Conservation (phyloP, 1,284 basidiomycete species). For the Boletus holoroseus region DNA sequence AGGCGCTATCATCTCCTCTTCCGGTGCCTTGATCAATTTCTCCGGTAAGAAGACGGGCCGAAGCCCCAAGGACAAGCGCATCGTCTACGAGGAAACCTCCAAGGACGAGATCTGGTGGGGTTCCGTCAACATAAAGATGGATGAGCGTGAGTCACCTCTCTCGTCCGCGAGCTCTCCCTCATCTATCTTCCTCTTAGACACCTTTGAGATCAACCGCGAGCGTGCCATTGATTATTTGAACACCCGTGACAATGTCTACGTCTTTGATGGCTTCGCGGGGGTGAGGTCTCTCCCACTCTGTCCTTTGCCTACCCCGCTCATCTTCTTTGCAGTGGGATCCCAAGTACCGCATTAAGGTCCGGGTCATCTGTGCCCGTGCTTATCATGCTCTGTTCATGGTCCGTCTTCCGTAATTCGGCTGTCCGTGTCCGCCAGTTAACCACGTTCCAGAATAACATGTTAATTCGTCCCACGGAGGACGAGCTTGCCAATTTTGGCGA, state of each 20-base stretch:
- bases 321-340: slow-evolving; percentile 76
- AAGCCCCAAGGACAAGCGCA: slow-evolving; percentile 99
- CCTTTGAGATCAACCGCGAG: slow-evolving; percentile 99
- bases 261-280: slow-evolving; percentile 96
- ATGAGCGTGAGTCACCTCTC: slow-evolving; percentile 65
- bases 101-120: slow-evolving; percentile 99
- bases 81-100: slow-evolving; percentile 96
- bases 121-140: slow-evolving; percentile 99
- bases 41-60: slow-evolving; percentile 99
- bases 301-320: slow-evolving; percentile 5
- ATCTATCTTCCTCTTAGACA: slow-evolving; percentile 53
- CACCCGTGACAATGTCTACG: slow-evolving; percentile 98
- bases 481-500: slow-evolving; percentile 96
- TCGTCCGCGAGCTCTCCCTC: background rate
- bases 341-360: slow-evolving; percentile 99
- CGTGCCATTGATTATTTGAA: slow-evolving; percentile 99
- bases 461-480: slow-evolving; percentile 94
- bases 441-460: slow-evolving; percentile 85
- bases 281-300: slow-evolving; percentile 37
- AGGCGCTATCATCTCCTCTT: slow-evolving; percentile 94
- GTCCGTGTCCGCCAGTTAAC: slow-evolving; percentile 8
- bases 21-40: slow-evolving; percentile 98
- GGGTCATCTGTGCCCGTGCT: slow-evolving; percentile 96
- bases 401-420: slow-evolving; percentile 32
- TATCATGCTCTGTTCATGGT: slow-evolving; percentile 99